These are phyloP conservation scores for Penicillium thymicola DNA, from an alignment of 2,329 filamentous ascomycete genomes.

Conservation along the genomic window DNA sequence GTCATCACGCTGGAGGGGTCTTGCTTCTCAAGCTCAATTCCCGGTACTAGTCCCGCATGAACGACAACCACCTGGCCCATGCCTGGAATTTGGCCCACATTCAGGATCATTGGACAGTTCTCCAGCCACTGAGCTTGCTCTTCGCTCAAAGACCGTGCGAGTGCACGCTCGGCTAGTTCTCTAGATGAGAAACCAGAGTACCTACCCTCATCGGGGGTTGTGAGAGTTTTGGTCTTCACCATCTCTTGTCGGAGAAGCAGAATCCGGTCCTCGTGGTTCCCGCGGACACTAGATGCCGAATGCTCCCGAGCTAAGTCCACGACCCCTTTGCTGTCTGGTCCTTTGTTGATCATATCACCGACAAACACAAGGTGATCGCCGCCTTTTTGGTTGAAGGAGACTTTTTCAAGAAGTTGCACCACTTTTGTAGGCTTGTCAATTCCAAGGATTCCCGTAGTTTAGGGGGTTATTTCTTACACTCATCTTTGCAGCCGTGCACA, in stretches of 20 bases:
- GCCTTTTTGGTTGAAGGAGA: conserved; percentile 56
- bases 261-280: conserved; percentile 88
- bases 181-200: conserved; percentile 31
- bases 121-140: conserved; percentile 68
- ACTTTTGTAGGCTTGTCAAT: conserved; percentile 33
- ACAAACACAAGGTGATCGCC: conserved; percentile 72
- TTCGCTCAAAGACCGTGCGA: conserved; percentile 56
- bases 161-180: conserved; percentile 44
- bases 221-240: conserved; percentile 26
- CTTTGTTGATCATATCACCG: conserved; percentile 81
- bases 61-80: conserved; percentile 70
- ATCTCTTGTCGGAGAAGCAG: conserved; percentile 61
- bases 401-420: conserved; percentile 61
- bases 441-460: neutral
- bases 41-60: conserved; percentile 81
- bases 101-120: conserved; percentile 72
- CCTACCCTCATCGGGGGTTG: conserved; percentile 17
- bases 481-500: conserved; percentile 79
- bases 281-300: conserved; percentile 76
- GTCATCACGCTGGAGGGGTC: conserved; percentile 85
- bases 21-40: conserved; percentile 64
- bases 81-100: conserved; percentile 60
- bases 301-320: conserved; percentile 70
- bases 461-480: conserved; percentile 48
- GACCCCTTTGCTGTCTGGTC: conserved; percentile 76